Base-by-base conservation (phyloP, 1,284 basidiomycete genomes). In the Ganoderma resinaceum region DNA sequence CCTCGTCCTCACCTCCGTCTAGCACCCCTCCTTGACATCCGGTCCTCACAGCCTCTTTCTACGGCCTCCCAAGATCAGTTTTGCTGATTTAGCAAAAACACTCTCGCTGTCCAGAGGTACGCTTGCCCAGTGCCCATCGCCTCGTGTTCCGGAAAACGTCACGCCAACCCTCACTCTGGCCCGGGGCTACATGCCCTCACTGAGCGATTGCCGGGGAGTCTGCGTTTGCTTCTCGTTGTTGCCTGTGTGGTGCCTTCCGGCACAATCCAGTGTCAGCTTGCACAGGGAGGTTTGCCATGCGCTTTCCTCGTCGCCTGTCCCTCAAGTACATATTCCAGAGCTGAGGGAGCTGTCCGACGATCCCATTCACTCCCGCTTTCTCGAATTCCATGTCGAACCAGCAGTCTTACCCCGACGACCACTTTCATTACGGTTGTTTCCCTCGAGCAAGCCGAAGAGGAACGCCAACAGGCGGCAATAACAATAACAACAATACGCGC, bases 341-440 rank as follows among this genome's bases (percentile, higher is more conserved):
- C 74, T 74, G 74, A 76, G 73, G 75, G 74, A 70, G 70, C 73
- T 74, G 75, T 75, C 72, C 73, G 76, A 76, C 76, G 76, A 77
- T 76, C 72, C 69, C 75, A 74, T 74, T 73, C 72, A 76, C 75
- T 76, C 75, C 78, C 77, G 69, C 75, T 77, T 76, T 75, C 70
- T 72, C 70, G 74, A 49, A 67, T 70, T 71, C 75, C 64, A 79
- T 80, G 78, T 77, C 78, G 63, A 74, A 78, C 72, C 73, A 76
- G 67, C 76, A 76, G 67, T 60, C 49, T 37, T 74, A 72, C 58
- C 69, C 73, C 49, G 78, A 78, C 71, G 78, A 79, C 75, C 77
- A 78, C 73, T 78, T 78, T 73, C 71, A 74, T 75, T 77, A 76
- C 72, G 79, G 78, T 38, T 79, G 79, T 73, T 80, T 78, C 72